Conservation (phyloP, 208 protist genomes). For the Wallacemonas sp. region DNA sequence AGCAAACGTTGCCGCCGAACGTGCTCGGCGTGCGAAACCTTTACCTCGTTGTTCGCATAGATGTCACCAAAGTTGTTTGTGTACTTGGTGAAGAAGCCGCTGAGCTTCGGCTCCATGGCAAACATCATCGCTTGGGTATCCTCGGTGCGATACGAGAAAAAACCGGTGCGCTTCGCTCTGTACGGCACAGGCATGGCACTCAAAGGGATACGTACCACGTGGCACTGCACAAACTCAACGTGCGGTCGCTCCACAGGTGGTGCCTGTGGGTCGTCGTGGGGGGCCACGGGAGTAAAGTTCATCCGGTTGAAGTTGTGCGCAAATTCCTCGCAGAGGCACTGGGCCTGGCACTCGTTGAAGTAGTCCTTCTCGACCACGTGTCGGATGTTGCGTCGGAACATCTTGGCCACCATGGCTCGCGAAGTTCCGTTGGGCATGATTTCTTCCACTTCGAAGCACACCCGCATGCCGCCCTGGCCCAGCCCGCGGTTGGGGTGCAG, state of each 20-base stretch:
- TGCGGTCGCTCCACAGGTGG: constrained; percentile 2
- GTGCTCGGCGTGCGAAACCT: neutral
- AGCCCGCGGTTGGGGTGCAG: constrained; percentile 25
- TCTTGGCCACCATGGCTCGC: constrained; percentile 47
- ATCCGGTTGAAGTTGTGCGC: constrained; percentile 39
- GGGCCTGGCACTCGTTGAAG: constrained; percentile 42
- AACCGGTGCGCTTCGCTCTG: constrained; percentile 16
- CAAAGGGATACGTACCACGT: constrained; percentile 29
- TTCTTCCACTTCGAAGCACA: constrained; percentile 53
- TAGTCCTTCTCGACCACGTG: constrained; percentile 43
- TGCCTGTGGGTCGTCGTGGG: neutral
- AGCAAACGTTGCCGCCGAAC: constrained; percentile 4
- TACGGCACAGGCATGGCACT: constrained; percentile 21
- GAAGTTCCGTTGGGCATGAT: constrained; percentile 18
- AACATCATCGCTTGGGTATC: constrained; percentile 43
- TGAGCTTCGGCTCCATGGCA: constrained; percentile 54
- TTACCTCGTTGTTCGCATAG: constrained; percentile 22
- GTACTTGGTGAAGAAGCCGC: constrained; percentile 61
- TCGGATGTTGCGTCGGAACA: constrained; percentile 36
- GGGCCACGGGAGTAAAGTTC: neutral
- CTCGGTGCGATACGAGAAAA: constrained; percentile 34
- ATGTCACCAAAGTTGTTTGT: constrained; percentile 55
- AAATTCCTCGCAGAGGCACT: constrained; percentile 49
- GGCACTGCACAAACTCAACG: constrained; percentile 45
- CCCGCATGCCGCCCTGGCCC: constrained; percentile 50